These are phyloP conservation scores for Coccomyxa subellipsoidea DNA, from an alignment of 163 green algal species.

Conservation along the genomic window DNA sequence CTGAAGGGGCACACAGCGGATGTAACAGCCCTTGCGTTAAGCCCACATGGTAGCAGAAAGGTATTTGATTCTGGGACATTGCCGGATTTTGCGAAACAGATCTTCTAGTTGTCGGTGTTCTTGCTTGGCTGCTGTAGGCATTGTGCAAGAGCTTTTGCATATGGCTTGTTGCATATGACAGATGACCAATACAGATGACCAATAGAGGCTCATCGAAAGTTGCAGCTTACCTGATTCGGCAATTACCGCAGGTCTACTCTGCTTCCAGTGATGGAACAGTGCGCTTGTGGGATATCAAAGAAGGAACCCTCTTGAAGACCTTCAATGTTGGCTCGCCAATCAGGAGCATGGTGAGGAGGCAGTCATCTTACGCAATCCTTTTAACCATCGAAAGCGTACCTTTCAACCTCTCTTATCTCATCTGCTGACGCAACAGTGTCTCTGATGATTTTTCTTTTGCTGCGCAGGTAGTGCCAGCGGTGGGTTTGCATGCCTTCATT, in stretches of 20 bases:
- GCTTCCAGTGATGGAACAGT: conserved; percentile 8
- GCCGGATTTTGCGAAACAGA: background rate
- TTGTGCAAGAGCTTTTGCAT: background rate
- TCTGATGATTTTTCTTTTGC: too few species aligned
- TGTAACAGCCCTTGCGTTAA: background rate
- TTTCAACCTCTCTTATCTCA: too few species aligned
- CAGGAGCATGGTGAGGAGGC: conserved; percentile 1
- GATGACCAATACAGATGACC: too few species aligned
- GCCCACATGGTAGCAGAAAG: background rate
- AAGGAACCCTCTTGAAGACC: background rate
- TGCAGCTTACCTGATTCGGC: background rate
- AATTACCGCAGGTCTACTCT: background rate
- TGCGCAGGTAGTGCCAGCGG: background rate
- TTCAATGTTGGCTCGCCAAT: background rate
- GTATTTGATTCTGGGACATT: too few species aligned
- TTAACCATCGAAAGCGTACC: too few species aligned
- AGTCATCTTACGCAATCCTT: too few species aligned
- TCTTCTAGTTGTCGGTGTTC: background rate
- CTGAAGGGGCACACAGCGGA: background rate
- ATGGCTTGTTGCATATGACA: background rate
- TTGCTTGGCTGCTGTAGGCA: too few species aligned
- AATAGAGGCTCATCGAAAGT: too few species aligned
- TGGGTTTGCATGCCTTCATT: background rate
- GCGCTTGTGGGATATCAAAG: conserved; percentile 7
- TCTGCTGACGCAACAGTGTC: too few species aligned